Percentiles rank a stretch among this genome's conserved stretches.
Conservation (phyloP, 352 stramenopile species). For the Phytophthora pseudosyringae region DNA sequence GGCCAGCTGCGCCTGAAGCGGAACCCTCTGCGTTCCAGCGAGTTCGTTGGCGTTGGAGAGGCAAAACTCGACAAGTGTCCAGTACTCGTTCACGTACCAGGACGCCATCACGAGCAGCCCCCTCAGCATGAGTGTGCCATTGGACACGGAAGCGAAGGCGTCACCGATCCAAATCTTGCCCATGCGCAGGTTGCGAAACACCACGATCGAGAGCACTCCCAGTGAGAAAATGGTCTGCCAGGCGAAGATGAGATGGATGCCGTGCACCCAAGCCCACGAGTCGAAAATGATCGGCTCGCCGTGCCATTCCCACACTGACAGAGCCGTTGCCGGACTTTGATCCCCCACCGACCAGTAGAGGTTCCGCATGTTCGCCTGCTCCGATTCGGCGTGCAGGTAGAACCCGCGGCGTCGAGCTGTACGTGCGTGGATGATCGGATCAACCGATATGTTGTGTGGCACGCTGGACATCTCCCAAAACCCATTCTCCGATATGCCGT, state of each 20-base stretch:
- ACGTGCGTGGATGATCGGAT: constrained; percentile 27
- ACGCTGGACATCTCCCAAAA: constrained; percentile 35
- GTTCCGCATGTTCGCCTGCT: constrained; percentile 48
- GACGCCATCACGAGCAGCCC: constrained; percentile 37
- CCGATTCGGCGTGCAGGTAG: constrained; percentile 38
- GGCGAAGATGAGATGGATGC: constrained; percentile 44
- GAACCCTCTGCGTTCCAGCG: constrained; percentile 11
- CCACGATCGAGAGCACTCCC: constrained; percentile 35
- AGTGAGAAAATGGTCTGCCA: constrained; percentile 37
- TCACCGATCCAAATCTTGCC: constrained; percentile 53
- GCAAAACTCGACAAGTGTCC: constrained; percentile 38
- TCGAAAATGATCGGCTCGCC: constrained; percentile 43
- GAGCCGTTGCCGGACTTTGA: constrained; percentile 22
- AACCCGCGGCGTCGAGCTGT: constrained; percentile 46
- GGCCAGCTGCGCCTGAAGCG: constrained; percentile 29
- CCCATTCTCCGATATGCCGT: constrained; percentile 16
- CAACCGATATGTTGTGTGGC: constrained; percentile 9
- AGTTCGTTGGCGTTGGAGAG: constrained; percentile 24
- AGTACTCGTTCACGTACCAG: constrained; percentile 45
- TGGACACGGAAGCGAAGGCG: constrained; percentile 46
- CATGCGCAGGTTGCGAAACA: constrained; percentile 41
- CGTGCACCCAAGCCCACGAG: constrained; percentile 56
- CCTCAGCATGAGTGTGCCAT: constrained; percentile 34
- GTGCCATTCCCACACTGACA: constrained; percentile 38
- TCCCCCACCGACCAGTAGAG: constrained; percentile 32